Evolutionary conservation across 495 filamentous ascomycete species (phyloP), one percentile per base, ranked within the genome.

Genomic region (Diplogelasinospora grovesii): DNA sequence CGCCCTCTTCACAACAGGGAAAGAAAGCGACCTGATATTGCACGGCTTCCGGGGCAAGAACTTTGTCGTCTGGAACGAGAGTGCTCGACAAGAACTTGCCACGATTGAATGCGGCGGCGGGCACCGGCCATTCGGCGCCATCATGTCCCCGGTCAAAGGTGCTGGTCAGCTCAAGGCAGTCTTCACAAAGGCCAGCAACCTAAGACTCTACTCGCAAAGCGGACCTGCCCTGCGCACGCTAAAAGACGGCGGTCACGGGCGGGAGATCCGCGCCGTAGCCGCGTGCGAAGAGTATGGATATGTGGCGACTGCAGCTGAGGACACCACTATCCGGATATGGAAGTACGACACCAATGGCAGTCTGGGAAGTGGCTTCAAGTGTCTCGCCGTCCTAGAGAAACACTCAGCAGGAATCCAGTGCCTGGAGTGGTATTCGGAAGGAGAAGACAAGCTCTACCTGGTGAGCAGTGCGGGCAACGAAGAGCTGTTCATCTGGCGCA

Each of bases 291-390:
- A 57, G 26, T 29, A 48, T 22, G 47, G 47, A 6, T 62, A 81
- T 13, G 59, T 95, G 26, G 89, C 85, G 1, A 97, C 90, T 0
- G 92, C 85, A 0, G 83, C 86, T 0, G 92, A 97, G 61, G 92
- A 97, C 50, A 97, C 93, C 0, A 66, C 75, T 1, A 82, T 97
- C 43, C 76, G 85, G 14, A 73, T 97, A 18, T 85, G 76, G 63
- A 50, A 58, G n/a, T 62, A 63, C 16, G 23, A 10, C 1, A 36
- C 46, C 9, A 24, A 40, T 37, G 10, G 22, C 33, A 5, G 24
- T 28, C 2, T 18, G 9, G 13, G 14, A 5, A 36, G 48, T 42
- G 25, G 36, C 1, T 37, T 77, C 45, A 68, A 49, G 29, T 83
- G 78, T 45, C 46, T 81, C 6, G 72, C 75, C n/a, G 71, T 81